Evolutionary conservation across 2,329 filamentous ascomycete species (phyloP).

Genomic region (Venturia pyrina): DNA sequence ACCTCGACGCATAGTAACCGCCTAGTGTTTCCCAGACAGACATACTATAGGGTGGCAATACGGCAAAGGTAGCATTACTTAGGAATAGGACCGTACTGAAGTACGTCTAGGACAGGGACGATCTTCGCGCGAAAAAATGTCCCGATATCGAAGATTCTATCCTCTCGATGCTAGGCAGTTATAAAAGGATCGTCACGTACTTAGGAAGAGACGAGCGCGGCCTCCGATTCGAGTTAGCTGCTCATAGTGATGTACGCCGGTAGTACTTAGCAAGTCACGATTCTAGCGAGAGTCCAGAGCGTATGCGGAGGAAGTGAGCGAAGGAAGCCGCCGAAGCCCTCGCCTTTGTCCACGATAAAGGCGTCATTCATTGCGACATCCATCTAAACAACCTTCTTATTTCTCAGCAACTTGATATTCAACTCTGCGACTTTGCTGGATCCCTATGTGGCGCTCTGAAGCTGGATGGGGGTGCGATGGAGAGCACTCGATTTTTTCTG

Average conservation of each 20-base stretch:
- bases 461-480: slow-evolving; percentile 19
- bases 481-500: slow-evolving; percentile 18
- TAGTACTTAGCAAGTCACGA: slow-evolving; percentile 14
- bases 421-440: slow-evolving; percentile 30
- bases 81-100: slow-evolving; percentile 16
- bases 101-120: slow-evolving; percentile 15
- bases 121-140: slow-evolving; percentile 12
- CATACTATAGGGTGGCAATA: slow-evolving; percentile 17
- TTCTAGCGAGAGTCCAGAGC: slow-evolving; percentile 12
- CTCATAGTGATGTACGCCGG: slow-evolving; percentile 15
- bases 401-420: slow-evolving; percentile 25
- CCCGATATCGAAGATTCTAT: slow-evolving; percentile 16
- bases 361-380: slow-evolving; percentile 32
- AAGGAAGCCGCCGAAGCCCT: slow-evolving; percentile 22
- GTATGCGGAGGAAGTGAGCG: slow-evolving; percentile 14
- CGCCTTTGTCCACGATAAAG: slow-evolving; percentile 25
- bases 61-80: slow-evolving; percentile 15
- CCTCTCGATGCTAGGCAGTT: slow-evolving; percentile 14
- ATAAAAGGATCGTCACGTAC: slow-evolving; percentile 16
- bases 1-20: slow-evolving; percentile 16
- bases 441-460: slow-evolving; percentile 20
- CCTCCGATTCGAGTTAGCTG: slow-evolving; percentile 13
- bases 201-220: slow-evolving; percentile 15
- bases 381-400: slow-evolving; percentile 31
- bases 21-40: slow-evolving; percentile 13